Percentiles rank a stretch among this genome's conserved stretches.
Evolutionary conservation across 768 basidiomycete genomes (phyloP).

Genomic region (Tylopilus plumbeoviolaceoides): DNA sequence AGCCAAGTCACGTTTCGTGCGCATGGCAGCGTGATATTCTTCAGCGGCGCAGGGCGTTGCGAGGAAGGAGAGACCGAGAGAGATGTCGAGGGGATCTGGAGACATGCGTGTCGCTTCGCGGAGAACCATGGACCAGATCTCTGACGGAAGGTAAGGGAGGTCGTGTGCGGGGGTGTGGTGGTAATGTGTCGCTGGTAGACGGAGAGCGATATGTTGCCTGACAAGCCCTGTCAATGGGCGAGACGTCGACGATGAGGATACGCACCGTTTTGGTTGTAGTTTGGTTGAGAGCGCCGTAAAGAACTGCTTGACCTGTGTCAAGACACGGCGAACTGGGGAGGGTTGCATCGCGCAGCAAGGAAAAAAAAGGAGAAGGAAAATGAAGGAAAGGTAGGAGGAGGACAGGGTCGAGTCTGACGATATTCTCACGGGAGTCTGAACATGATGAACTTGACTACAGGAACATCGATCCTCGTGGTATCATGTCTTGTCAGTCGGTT

Average conservation of each 20-base stretch:
- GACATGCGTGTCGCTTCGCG: slow-evolving; percentile 48
- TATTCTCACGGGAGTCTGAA: background rate
- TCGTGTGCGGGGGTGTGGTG: slow-evolving; percentile 31
- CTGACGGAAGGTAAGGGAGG: slow-evolving; percentile 50
- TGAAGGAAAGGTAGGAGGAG: background rate
- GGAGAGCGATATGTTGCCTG: slow-evolving; percentile 6
- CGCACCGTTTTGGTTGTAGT: slow-evolving; percentile 21
- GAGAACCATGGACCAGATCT: slow-evolving; percentile 65
- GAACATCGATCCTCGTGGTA: no score
- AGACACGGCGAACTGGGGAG: slow-evolving; percentile 7
- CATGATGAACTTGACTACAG: no score
- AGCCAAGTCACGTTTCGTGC: slow-evolving; percentile 45
- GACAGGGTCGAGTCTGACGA: background rate
- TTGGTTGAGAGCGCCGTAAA: slow-evolving; percentile 18
- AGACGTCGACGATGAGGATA: background rate
- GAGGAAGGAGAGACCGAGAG: slow-evolving; percentile 56
- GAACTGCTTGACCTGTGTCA: slow-evolving; percentile 15
- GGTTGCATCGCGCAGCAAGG: slow-evolving; percentile 13
- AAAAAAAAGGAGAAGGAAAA: background rate
- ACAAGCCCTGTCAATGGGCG: slow-evolving; percentile 2
- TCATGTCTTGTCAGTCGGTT: no score
- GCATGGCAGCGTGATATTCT: slow-evolving; percentile 47
- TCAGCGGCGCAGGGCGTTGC: slow-evolving; percentile 39
- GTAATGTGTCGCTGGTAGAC: slow-evolving; percentile 12
- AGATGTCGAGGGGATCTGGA: slow-evolving; percentile 45